A percentile compares a stretch with the other conserved stretches of the same genome.
phyloP scores from a whole-genome alignment of 306 rosid species.

The Aeschynomene evenia region DNA sequence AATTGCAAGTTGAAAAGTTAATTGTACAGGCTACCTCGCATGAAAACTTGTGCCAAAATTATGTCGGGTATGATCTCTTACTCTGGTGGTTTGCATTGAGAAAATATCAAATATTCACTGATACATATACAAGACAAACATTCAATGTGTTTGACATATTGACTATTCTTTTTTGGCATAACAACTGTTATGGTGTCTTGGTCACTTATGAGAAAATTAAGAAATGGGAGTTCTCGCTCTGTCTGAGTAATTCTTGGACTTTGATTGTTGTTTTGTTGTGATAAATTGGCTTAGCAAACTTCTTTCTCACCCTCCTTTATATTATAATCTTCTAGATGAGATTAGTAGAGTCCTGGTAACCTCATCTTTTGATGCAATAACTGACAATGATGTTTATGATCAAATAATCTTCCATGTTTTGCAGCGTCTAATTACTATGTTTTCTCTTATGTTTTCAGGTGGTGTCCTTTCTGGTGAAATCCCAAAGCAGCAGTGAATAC shows the following conservation, averaged over 20 bases:
- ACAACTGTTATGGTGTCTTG: background rate
- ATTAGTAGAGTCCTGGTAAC: background rate
- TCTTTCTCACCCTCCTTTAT: background rate
- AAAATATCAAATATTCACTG: background rate
- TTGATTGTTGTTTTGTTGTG: background rate
- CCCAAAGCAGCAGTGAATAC: slow-evolving; percentile 31
- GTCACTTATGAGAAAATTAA: background rate
- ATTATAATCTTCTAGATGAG: slow-evolving; percentile 12
- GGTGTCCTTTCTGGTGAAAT: slow-evolving; percentile 96
- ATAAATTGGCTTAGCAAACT: background rate
- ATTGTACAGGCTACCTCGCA: slow-evolving; percentile 78
- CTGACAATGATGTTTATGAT: background rate
- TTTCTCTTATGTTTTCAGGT: slow-evolving; percentile 52
- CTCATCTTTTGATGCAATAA: background rate
- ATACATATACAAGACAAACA: background rate
- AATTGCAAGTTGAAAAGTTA: slow-evolving; percentile 88
- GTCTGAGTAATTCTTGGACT: background rate
- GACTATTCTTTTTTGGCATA: background rate
- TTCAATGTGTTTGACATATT: background rate
- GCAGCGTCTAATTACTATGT: background rate
- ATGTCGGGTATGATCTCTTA: slow-evolving; percentile 72
- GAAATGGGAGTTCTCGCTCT: background rate
- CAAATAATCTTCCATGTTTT: background rate
- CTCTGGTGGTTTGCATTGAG: background rate
- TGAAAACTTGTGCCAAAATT: slow-evolving; percentile 96